Conservation (phyloP, 306 rosid species). For the Alnus rubra region DNA sequence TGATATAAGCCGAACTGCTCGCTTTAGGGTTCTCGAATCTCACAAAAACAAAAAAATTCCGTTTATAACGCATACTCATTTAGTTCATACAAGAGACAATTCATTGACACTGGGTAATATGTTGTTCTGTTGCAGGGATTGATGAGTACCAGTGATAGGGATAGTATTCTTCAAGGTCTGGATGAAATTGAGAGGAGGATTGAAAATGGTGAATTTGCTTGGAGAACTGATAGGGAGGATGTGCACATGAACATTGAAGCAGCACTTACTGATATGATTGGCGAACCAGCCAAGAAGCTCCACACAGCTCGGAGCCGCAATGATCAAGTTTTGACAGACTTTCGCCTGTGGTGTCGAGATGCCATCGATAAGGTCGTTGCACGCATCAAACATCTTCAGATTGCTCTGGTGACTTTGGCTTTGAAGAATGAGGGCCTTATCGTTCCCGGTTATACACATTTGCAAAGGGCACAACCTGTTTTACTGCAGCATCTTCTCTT, state of each 20-base stretch:
- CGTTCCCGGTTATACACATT: conserved; percentile 92
- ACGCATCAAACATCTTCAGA: conserved; percentile 62
- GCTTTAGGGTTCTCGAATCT: neutral
- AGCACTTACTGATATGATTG: conserved; percentile 81
- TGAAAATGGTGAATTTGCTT: conserved; percentile 71
- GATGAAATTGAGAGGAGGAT: conserved; percentile 65
- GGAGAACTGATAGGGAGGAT: conserved; percentile 95
- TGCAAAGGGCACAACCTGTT: conserved; percentile 93
- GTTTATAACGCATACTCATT: neutral
- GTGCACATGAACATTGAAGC: conserved; percentile 99
- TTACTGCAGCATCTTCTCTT: conserved; percentile 77
- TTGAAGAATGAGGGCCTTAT: conserved; percentile 67
- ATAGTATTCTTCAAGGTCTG: conserved; percentile 69
- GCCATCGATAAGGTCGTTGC: conserved; percentile 68
- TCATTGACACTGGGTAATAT: neutral
- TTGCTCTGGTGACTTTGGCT: conserved; percentile 63
- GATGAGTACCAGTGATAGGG: conserved; percentile 63
- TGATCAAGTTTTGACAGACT: conserved; percentile 80
- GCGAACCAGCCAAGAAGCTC: conserved; percentile 94
- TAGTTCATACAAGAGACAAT: neutral
- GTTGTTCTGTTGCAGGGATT: conserved; percentile 50
- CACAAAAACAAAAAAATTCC: neutral
- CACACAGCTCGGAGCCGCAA: conserved; percentile 94
- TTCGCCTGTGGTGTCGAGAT: conserved; percentile 87
- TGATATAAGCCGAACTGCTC: neutral